These are phyloP conservation scores for Sugiyamaella qingdaonensis DNA, from an alignment of 805 yeast species.

Conservation along the genomic window DNA sequence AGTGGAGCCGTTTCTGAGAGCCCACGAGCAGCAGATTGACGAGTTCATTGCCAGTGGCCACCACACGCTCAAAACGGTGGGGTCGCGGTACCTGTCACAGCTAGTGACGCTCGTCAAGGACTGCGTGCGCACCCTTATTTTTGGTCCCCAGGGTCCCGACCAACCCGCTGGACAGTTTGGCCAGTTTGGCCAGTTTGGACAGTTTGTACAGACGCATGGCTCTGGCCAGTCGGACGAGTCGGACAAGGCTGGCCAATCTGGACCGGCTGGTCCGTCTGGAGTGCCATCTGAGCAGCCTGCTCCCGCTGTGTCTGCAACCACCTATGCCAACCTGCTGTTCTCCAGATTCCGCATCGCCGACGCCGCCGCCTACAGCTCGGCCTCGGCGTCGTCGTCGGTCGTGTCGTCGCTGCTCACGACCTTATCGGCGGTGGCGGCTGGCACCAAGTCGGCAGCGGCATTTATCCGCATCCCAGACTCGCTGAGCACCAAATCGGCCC, in stretches of 20 bases:
- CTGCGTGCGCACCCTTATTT: conserved; percentile 10
- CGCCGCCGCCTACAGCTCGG: conserved; percentile 16
- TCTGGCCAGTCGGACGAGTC: neutral
- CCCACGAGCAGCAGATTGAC: conserved; percentile 37
- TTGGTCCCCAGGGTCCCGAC: conserved; percentile 20
- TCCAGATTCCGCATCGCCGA: conserved; percentile 28
- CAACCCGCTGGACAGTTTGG: conserved; percentile 1
- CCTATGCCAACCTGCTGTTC: conserved; percentile 23
- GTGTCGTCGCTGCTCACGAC: neutral
- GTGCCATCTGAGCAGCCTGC: neutral
- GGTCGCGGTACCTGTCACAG: conserved; percentile 17
- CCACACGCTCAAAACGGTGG: conserved; percentile 17
- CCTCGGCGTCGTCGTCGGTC: neutral
- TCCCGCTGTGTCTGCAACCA: neutral
- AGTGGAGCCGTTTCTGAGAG: conserved; percentile 37
- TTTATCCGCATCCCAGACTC: conserved; percentile 12
- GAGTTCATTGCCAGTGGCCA: conserved; percentile 20
- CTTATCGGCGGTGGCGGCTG: conserved; percentile 3
- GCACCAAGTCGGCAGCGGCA: neutral
- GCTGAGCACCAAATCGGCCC: conserved; percentile 18
- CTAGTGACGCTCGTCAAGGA: conserved; percentile 9
- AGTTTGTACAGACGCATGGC: neutral
- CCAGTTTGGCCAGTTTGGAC: neutral
- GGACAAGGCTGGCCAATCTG: neutral
- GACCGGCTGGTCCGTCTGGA: neutral